Evolutionary conservation across 768 basidiomycete species (phyloP), one percentile per base, ranked within the genome.

Genomic region (Cystofilobasidium capitatum): DNA sequence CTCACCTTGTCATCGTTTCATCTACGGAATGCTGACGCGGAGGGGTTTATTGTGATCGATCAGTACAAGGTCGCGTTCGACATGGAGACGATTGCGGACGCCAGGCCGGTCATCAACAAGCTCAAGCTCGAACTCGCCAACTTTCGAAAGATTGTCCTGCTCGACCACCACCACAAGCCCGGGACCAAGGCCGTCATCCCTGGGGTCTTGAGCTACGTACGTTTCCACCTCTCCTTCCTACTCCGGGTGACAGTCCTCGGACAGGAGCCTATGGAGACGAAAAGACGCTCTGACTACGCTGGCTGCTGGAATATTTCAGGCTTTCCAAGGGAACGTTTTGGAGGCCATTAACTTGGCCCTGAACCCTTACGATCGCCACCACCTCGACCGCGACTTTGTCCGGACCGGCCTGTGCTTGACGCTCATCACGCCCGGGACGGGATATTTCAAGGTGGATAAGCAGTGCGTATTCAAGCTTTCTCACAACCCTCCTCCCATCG

Each of bases 251-350:
- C 13, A 45, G 16, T 20, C n/a, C 39, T 16, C 33, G 29, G 16
- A 62, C n/a, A 45, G 31, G 8, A 17, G 13, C 26, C 17, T 33
- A 22, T 26, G 20, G 55, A 29, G 16, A 24, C 17, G n/a, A 33
- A 57, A 7, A 3, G 24, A 57, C 55, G 55, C 5, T 9, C 55
- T 58, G 3, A 47, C 31, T 29, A 13, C 2, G 3, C 24, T 40
- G 89, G 88, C 0, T 85, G 83, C 58, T 20, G n/a, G n/a, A n/a
- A n/a, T n/a, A n/a, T n/a, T 14, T 12, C 51, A 65, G 75, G 94
- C 96, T 0, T 91, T 94, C 72, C 92, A 98, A 71, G 91, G 92
- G 0, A 92, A 92, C 45, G 81, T 98, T n/a, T 82, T 98, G 7
- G 96, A 98, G 77, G 91, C 91, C 1, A 81, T 98, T 61, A 98